phyloP scores from a whole-genome alignment of 306 rosid species.

The Ormosia semicastrata region DNA sequence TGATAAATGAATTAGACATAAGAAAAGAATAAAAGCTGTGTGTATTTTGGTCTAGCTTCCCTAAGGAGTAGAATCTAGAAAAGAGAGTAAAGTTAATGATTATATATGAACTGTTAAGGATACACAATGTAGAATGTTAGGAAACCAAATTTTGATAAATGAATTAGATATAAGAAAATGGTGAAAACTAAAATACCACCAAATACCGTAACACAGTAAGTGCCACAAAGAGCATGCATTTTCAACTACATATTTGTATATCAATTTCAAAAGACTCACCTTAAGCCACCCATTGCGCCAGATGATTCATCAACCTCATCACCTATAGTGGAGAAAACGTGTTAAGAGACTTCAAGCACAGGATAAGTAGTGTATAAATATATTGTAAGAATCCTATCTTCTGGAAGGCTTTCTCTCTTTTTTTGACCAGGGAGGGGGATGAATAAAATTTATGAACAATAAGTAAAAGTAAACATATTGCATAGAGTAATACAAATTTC shows the following conservation, averaged over 20 bases:
- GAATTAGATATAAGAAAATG: background rate
- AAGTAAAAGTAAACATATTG: slow-evolving; percentile 1
- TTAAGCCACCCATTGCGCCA: slow-evolving; percentile 31
- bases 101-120: background rate
- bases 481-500: background rate
- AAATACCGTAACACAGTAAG: background rate
- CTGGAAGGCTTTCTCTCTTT: background rate
- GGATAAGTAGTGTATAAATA: background rate
- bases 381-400: background rate
- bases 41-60: background rate
- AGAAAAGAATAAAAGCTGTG: background rate
- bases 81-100: background rate
- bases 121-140: background rate
- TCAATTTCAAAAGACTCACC: slow-evolving; percentile 46
- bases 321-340: slow-evolving; percentile 44
- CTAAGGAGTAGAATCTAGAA: background rate
- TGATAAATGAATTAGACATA: background rate
- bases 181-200: background rate
- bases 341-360: slow-evolving; percentile 22
- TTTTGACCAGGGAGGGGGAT: no score
- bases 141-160: background rate
- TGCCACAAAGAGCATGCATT: slow-evolving; percentile 1
- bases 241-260: background rate
- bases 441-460: background rate
- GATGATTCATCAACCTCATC: slow-evolving; percentile 50